Conservation (phyloP, 1,139 yeast genomes). For the Candida mesenterica region DNA sequence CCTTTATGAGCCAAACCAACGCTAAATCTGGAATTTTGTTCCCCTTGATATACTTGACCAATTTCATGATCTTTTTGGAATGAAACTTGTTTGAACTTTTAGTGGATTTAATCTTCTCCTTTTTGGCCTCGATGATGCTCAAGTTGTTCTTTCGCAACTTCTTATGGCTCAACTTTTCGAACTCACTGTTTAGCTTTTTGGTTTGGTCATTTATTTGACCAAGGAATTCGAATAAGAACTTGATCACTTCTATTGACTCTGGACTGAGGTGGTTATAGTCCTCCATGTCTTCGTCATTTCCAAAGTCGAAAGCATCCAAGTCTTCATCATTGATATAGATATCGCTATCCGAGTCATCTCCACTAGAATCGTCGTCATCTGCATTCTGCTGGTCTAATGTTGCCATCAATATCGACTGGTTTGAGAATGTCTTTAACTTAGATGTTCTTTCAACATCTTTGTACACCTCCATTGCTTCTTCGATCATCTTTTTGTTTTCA, state of each 20-base stretch:
- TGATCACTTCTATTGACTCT: conserved; percentile 33
- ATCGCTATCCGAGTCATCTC: conserved; percentile 13
- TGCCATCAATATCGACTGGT: conserved; percentile 48
- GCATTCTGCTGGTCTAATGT: conserved; percentile 32
- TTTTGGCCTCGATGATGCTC: conserved; percentile 39
- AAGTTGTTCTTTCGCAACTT: conserved; percentile 41
- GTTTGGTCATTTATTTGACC: conserved; percentile 29
- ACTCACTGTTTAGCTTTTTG: conserved; percentile 31
- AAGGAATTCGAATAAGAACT: conserved; percentile 13
- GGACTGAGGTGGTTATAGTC: conserved; percentile 25
- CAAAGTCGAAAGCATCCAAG: conserved; percentile 15
- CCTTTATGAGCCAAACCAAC: conserved; percentile 37
- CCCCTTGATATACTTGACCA: conserved; percentile 32
- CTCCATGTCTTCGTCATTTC: conserved; percentile 23
- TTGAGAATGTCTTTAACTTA: conserved; percentile 47
- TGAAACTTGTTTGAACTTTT: conserved; percentile 39
- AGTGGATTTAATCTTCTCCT: conserved; percentile 42
- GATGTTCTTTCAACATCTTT: conserved; percentile 47
- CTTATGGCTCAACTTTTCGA: conserved; percentile 40
- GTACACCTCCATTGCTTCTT: conserved; percentile 51
- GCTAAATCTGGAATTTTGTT: conserved; percentile 33
- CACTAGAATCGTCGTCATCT: conserved; percentile 20
- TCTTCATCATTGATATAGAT: conserved; percentile 8
- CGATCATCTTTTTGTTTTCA: conserved; percentile 43
- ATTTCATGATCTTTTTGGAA: conserved; percentile 34